Base-by-base conservation (phyloP, 176 grass and related monocot species). In the Cenchrus purpureus region DNA sequence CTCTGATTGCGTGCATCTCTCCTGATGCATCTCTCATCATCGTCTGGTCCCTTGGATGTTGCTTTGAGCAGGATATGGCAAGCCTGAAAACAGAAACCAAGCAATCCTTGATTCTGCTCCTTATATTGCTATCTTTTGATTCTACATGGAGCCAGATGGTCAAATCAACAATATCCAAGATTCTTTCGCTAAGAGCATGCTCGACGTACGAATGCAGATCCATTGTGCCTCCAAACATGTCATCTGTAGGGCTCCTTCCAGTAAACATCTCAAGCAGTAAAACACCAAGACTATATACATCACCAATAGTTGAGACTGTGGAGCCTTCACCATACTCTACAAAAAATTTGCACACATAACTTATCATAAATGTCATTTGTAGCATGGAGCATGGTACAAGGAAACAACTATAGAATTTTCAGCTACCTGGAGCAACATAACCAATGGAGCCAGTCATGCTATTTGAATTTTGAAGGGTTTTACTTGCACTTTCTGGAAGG, bases 391-490 rank as follows among this genome's bases (percentile, higher is more conserved):
- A 40, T 4, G 37, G 37, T 40, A 46, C 45, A 46, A 46, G 8
- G 45, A 46, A 46, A 46, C 45, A 46, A 46, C 45, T 40, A 40
- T 40, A 40, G 2, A 40, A 46, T 9, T 46, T 46, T 46, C 45
- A 46, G 52, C 13, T 46, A 46, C 45, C 45, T 46, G 45, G 45
- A 46, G 45, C 45, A 1, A 63, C 79, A 12, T 87, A 77, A 43
- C 77, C 86, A 32, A 92, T 86, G 54, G 90, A 73, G 71, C 70
- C 77, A 65, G 52, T 64, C 15, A 82, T 78, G 17, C 61, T 79
- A 42, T 57, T n/a, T 19, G 64, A 76, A 52, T 74, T 83, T 32
- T 76, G 72, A 11, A 76, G 15, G 4, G 6, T 32, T 4, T 31
- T 29, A 34, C 16, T 74, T 63, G 16, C 19, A 14, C 6, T 56